Percentiles rank a stretch among this genome's conserved stretches.
These are phyloP conservation scores for Fraxinus americana DNA, from an alignment of 257 asterid species.

Conservation along the genomic window DNA sequence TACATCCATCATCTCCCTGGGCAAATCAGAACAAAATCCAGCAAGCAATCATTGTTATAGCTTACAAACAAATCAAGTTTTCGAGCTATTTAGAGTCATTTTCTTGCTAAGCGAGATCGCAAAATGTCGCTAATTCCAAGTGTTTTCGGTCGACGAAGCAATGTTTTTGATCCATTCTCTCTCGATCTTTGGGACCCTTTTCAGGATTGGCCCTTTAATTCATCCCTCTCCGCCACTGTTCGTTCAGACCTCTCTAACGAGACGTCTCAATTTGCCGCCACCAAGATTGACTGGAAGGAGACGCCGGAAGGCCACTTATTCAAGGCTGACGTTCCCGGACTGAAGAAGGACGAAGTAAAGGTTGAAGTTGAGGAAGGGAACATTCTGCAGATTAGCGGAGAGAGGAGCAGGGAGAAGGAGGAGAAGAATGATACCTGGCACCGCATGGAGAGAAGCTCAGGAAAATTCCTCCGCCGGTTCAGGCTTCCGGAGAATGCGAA, in stretches of 20 bases:
- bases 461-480: constrained; percentile 33
- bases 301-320: constrained; percentile 37
- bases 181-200: constrained; percentile 24
- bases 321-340: constrained; percentile 39
- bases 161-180: constrained; percentile 9
- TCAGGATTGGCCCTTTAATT: constrained; percentile 10
- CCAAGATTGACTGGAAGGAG: constrained; percentile 31
- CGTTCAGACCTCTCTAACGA: constrained; percentile 3
- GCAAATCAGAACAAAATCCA: too few species aligned
- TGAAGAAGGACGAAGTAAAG: constrained; percentile 40
- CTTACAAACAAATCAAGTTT: neutral
- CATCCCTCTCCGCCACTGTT: neutral
- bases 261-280: constrained; percentile 26
- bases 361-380: constrained; percentile 42
- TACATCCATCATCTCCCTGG: neutral
- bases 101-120: neutral
- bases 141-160: constrained; percentile 15
- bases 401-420: constrained; percentile 38
- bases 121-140: constrained; percentile 33
- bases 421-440: constrained; percentile 47
- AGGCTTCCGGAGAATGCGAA: constrained; percentile 38
- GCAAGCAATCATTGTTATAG: neutral
- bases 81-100: neutral
- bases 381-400: constrained; percentile 43
- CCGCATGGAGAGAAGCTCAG: constrained; percentile 44